Percentiles rank a stretch among this genome's conserved stretches.
phyloP scores from a whole-genome alignment of 2,329 filamentous ascomycete species.

The Fusarium chaquense region DNA sequence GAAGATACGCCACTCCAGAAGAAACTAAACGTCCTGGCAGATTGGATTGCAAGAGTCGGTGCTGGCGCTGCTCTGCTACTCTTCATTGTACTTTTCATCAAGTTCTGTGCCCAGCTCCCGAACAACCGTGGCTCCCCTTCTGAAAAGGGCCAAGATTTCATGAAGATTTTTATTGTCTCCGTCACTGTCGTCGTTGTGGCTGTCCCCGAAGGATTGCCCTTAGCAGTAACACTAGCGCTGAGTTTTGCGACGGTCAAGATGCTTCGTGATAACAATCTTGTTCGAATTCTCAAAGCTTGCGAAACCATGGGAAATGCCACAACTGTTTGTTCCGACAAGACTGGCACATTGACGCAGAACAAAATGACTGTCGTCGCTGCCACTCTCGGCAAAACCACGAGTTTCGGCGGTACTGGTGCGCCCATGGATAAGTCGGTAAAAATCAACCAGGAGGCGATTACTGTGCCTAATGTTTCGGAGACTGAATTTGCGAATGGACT shows the following conservation, averaged over 20 bases:
- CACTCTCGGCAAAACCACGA: slow-evolving; percentile 64
- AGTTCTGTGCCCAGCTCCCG: slow-evolving; percentile 75
- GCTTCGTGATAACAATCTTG: slow-evolving; percentile 77
- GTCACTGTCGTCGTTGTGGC: slow-evolving; percentile 76
- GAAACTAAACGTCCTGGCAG: slow-evolving; percentile 58
- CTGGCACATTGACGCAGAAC: slow-evolving; percentile 65
- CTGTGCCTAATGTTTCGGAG: slow-evolving; percentile 47
- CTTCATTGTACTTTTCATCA: slow-evolving; percentile 82
- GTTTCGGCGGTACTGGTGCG: slow-evolving; percentile 47
- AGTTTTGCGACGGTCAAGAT: slow-evolving; percentile 77
- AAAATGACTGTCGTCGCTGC: slow-evolving; percentile 81
- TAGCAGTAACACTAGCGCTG: slow-evolving; percentile 75
- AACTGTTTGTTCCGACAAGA: slow-evolving; percentile 78
- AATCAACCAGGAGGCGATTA: slow-evolving; percentile 37
- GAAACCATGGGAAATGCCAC: slow-evolving; percentile 80
- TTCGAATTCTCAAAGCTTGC: slow-evolving; percentile 74
- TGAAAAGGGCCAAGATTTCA: slow-evolving; percentile 69
- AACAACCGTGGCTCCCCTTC: slow-evolving; percentile 61
- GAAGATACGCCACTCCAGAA: slow-evolving; percentile 67
- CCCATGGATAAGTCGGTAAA: slow-evolving; percentile 42
- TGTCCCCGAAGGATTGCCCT: slow-evolving; percentile 73
- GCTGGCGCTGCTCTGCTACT: slow-evolving; percentile 77
- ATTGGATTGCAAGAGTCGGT: slow-evolving; percentile 57
- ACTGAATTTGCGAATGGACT: slow-evolving; percentile 44
- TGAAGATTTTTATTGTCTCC: slow-evolving; percentile 74